A percentile compares a stretch with the other conserved stretches of the same genome.
Conservation (phyloP, 371 early-diverging fungal genomes). For the Mucor mucedo region DNA sequence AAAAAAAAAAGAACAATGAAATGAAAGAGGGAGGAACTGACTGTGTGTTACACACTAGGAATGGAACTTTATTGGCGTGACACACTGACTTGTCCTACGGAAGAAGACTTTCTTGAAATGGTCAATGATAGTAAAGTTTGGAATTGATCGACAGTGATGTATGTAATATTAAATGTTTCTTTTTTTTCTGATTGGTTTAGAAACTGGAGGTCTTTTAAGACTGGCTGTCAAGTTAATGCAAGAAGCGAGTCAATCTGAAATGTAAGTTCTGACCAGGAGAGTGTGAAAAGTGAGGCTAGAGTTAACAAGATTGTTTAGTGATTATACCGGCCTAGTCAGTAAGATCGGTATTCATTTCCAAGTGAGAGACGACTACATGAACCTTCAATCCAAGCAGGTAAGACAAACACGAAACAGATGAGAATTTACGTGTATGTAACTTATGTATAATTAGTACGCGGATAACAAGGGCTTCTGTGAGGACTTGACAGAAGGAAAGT, state of each 20-base stretch:
- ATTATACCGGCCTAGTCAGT: slow-evolving; percentile 11
- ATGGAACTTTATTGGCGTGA: slow-evolving; percentile 93
- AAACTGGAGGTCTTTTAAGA: slow-evolving; percentile 93
- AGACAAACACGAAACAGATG: background rate
- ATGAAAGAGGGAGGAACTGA: slow-evolving; percentile 12
- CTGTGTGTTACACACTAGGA: slow-evolving; percentile 62
- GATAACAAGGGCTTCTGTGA: slow-evolving; percentile 95
- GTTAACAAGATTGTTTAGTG: background rate
- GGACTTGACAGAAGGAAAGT: slow-evolving; percentile 97
- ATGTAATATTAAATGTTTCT: background rate
- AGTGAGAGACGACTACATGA: slow-evolving; percentile 95
- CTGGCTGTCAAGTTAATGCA: slow-evolving; percentile 94
- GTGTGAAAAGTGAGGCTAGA: background rate
- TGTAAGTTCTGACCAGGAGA: slow-evolving; percentile 49
- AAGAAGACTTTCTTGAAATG: slow-evolving; percentile 92
- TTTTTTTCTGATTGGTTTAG: slow-evolving; percentile 40
- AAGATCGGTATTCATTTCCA: slow-evolving; percentile 92
- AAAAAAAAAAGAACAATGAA: background rate
- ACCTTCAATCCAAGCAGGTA: slow-evolving; percentile 82
- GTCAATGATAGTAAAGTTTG: slow-evolving; percentile 79
- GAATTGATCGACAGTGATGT: no score
- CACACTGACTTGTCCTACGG: slow-evolving; percentile 80
- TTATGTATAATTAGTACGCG: slow-evolving; percentile 64
- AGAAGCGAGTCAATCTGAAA: slow-evolving; percentile 49
- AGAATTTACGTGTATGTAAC: background rate